phyloP scores from a whole-genome alignment of 2,329 filamentous ascomycete species.

The Penicillium sp. region DNA sequence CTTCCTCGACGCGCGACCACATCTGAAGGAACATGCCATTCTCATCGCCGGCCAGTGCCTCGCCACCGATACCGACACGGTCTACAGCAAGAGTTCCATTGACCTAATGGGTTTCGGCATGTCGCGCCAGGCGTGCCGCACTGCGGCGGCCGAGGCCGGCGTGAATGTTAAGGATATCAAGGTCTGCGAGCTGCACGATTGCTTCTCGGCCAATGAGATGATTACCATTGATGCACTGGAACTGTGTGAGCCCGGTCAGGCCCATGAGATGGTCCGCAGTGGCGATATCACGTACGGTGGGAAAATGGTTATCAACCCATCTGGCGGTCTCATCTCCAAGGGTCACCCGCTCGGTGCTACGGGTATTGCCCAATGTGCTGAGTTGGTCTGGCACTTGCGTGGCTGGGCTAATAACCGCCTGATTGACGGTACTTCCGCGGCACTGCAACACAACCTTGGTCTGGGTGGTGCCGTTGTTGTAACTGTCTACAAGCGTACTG shows the following conservation, averaged over 20 bases:
- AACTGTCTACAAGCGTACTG: conserved; percentile 81
- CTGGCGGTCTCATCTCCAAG: conserved; percentile 91
- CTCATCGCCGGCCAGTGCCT: conserved; percentile 84
- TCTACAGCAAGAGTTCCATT: conserved; percentile 79
- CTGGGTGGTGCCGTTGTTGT: conserved; percentile 88
- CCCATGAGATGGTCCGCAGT: conserved; percentile 81
- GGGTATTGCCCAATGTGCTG: conserved; percentile 92
- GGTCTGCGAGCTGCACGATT: conserved; percentile 93
- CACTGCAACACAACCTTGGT: conserved; percentile 89
- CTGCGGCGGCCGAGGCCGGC: conserved; percentile 70
- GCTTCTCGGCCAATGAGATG: conserved; percentile 95
- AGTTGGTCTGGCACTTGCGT: conserved; percentile 91
- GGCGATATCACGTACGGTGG: conserved; percentile 93
- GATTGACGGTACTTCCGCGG: conserved; percentile 66
- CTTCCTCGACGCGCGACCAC: conserved; percentile 81
- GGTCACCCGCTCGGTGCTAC: conserved; percentile 92
- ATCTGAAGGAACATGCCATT: conserved; percentile 79
- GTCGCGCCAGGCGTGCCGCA: conserved; percentile 67
- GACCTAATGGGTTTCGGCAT: conserved; percentile 89
- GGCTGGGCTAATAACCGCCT: conserved; percentile 93
- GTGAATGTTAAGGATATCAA: conserved; percentile 66
- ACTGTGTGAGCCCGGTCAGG: conserved; percentile 74
- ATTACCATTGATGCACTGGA: conserved; percentile 83
- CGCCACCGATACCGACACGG: conserved; percentile 75
- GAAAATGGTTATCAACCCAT: conserved; percentile 82